Evolutionary conservation across 1,284 basidiomycete genomes (phyloP).

Genomic region (Pterulicium gracile): DNA sequence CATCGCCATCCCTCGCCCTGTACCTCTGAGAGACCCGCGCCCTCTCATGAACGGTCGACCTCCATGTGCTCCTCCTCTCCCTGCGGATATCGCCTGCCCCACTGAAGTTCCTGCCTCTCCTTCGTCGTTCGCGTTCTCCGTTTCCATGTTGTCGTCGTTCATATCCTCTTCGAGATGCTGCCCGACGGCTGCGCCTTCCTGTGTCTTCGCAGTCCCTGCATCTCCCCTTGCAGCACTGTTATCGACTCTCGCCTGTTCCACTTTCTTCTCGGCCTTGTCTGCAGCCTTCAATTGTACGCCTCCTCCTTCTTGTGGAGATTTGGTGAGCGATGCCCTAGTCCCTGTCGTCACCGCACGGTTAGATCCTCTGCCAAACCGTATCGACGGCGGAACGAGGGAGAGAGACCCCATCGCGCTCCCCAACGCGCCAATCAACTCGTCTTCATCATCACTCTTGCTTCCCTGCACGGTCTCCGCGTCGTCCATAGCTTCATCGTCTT

Average conservation of each 20-base stretch:
- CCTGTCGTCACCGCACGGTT: slow-evolving; percentile 17
- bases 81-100: background rate
- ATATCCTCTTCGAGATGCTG: background rate
- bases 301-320: too few relatives aligned
- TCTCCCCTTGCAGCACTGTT: background rate
- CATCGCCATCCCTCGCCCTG: background rate
- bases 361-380: slow-evolving; percentile 63
- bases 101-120: too few relatives aligned
- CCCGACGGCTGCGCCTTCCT: background rate
- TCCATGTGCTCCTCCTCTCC: background rate
- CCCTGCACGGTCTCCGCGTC: slow-evolving; percentile 5
- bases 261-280: background rate
- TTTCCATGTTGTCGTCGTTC: background rate
- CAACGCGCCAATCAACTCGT: slow-evolving; percentile 32
- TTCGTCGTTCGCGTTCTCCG: background rate
- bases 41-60: background rate
- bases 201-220: background rate
- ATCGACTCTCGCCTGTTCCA: background rate
- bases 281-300: too few relatives aligned
- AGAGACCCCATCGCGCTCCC: slow-evolving; percentile 43
- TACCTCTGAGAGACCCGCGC: background rate
- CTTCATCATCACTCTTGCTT: slow-evolving; percentile 7
- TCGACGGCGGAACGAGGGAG: slow-evolving; percentile 54
- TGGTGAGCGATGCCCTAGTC: background rate
- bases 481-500: slow-evolving; percentile 11